Evolutionary conservation across 208 protist species (phyloP).

Genomic region (Herpetomonas tarakana): DNA sequence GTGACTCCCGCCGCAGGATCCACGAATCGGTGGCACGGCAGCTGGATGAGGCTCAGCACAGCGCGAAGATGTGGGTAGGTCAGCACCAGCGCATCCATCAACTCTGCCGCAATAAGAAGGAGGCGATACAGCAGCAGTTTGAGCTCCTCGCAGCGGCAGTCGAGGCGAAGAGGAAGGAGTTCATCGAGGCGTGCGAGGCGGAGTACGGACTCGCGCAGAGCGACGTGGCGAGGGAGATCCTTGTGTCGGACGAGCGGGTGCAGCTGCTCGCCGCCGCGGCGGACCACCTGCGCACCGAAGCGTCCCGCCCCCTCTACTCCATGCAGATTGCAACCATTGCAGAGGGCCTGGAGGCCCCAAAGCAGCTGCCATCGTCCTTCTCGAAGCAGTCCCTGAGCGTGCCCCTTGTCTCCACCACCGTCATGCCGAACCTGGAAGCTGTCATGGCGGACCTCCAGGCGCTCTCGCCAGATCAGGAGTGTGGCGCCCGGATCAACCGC

Average conservation of each 20-base stretch:
- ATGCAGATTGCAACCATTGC: slow-evolving; percentile 88
- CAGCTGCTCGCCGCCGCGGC: slow-evolving; percentile 64
- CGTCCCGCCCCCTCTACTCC: slow-evolving; percentile 57
- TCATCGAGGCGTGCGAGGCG: slow-evolving; percentile 67
- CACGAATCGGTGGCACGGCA: slow-evolving; percentile 53
- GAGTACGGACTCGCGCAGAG: slow-evolving; percentile 65
- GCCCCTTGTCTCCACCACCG: slow-evolving; percentile 28
- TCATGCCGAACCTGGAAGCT: slow-evolving; percentile 65
- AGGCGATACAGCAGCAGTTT: slow-evolving; percentile 73
- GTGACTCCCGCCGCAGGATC: slow-evolving; percentile 63
- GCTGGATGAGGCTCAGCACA: slow-evolving; percentile 51
- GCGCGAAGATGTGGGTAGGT: slow-evolving; percentile 52
- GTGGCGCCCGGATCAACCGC: background rate
- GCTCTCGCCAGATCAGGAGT: slow-evolving; percentile 20
- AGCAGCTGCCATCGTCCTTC: slow-evolving; percentile 47
- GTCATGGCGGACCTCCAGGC: slow-evolving; percentile 66
- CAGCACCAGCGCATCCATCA: slow-evolving; percentile 76
- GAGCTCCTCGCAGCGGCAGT: slow-evolving; percentile 68
- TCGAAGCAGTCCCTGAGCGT: slow-evolving; percentile 46
- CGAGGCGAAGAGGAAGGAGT: slow-evolving; percentile 67
- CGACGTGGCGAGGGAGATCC: slow-evolving; percentile 66
- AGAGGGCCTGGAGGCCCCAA: slow-evolving; percentile 41
- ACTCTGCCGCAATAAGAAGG: slow-evolving; percentile 58
- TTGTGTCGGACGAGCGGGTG: slow-evolving; percentile 73
- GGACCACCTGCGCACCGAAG: slow-evolving; percentile 60